Base-by-base conservation (phyloP, 1,284 basidiomycete genomes). In the Agaricales sp. region DNA sequence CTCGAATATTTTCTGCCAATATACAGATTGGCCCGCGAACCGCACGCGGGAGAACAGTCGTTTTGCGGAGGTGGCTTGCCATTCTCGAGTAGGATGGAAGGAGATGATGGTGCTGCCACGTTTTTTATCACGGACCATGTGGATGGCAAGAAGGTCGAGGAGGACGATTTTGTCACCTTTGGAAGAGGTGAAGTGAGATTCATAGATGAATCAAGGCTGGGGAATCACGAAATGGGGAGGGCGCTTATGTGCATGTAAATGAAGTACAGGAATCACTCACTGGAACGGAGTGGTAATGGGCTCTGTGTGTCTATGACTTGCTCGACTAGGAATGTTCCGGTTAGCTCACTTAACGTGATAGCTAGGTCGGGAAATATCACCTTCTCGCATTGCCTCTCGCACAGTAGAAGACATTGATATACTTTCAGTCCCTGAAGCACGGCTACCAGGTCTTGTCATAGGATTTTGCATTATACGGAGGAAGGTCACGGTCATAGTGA, bases 1-100 rank as follows among this genome's bases (percentile, higher is more conserved):
- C 39, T 56, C 57, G 49, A 78, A 74, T 44, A 79, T 69, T 49
- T 70, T 74, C 47, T 68, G 63, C 77, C 77, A 79, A 51, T 79
- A 78, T 2, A 78, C 73, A 50, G 69, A 73, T 46, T 54, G 51
- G 3, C 66, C 67, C 1, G 66, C 65, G 54, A 66, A 61, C 20
- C 62, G 56, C 2, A 69, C 59, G 4, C 70, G 61, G 6, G 61
- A 58, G 14, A 59, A 63, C 6, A 73, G 58, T 14, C 59, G 58
- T 35, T 50, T 52, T 0, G 69, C 66, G 4, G 62, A 61, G 1
- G 66, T 69, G 24, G 61, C 61, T 21, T 61, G 57, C 12, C 58
- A 50, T 3, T 58, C 51, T 4, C 60, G 57, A 14, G 54, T 53
- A 4, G 69, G 66, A 43, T 73, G 71, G 45, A 67, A 71, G 13